Percentiles rank a stretch among this genome's conserved stretches.
Conservation (phyloP, 495 filamentous ascomycete genomes). For the Xylaria curta region DNA sequence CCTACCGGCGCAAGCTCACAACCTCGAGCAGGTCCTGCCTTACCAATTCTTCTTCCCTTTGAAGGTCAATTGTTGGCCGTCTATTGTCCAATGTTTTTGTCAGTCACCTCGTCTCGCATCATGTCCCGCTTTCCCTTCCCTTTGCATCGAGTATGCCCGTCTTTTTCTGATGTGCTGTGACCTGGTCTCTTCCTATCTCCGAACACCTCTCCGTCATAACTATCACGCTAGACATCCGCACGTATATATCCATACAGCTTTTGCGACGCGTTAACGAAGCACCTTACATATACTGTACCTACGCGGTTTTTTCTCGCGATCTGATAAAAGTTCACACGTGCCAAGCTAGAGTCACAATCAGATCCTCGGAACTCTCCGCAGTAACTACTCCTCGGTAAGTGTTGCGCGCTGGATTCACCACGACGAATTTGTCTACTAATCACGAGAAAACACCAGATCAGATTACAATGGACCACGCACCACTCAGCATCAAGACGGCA, state of each 20-base stretch:
- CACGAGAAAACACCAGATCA: neutral
- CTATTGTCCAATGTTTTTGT: neutral
- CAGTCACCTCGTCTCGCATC: neutral
- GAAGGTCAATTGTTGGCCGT: neutral
- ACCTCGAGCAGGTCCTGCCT: neutral
- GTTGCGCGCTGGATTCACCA: neutral
- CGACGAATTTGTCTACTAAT: neutral
- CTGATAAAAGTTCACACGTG: neutral
- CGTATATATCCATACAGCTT: neutral
- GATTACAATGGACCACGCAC: neutral
- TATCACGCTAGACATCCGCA: neutral
- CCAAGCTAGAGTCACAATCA: neutral
- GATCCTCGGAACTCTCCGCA: neutral
- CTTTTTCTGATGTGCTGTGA: neutral
- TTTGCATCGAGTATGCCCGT: neutral
- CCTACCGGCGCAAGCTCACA: neutral
- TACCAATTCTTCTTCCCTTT: neutral
- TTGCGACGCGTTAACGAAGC: neutral
- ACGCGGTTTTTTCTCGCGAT: neutral
- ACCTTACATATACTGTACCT: neutral
- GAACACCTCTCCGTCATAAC: neutral
- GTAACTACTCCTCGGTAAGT: neutral
- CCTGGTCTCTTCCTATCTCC: neutral
- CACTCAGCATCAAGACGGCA: conserved; percentile 11
- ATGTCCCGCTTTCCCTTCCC: neutral